These are phyloP conservation scores for Stemphylium beticola DNA, from an alignment of 2,329 filamentous ascomycete species.

Conservation along the genomic window DNA sequence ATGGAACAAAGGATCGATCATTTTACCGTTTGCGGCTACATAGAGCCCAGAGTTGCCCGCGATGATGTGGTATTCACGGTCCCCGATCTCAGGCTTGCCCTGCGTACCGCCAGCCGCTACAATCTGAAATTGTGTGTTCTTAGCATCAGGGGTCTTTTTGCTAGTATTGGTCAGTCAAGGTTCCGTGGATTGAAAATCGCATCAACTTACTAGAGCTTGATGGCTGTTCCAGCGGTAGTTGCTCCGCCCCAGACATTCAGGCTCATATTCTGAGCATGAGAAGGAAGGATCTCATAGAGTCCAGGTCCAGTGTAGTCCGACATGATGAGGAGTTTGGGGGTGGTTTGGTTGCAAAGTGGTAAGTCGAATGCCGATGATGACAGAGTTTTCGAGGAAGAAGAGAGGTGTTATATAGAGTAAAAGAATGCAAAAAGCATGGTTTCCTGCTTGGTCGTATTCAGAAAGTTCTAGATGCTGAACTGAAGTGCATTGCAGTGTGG, in stretches of 20 bases:
- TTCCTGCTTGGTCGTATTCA: too few relatives aligned
- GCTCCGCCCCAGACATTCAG: not conserved
- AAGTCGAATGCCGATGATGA: too few relatives aligned
- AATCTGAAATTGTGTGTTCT: slow-evolving; percentile 3
- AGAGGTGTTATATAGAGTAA: too few relatives aligned
- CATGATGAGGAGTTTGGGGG: not conserved
- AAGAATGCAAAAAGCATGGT: too few relatives aligned
- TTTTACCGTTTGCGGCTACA: not conserved
- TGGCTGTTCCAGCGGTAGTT: not conserved
- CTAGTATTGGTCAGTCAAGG: not conserved
- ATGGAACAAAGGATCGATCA: not conserved
- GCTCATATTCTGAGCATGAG: not conserved
- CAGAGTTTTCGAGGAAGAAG: too few relatives aligned
- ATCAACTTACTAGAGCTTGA: slow-evolving; percentile 2
- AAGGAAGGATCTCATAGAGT: slow-evolving; percentile 1
- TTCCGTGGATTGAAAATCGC: too few relatives aligned
- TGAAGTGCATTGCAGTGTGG: too few relatives aligned
- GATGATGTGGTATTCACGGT: slow-evolving; percentile 11
- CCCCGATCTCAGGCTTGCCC: not conserved
- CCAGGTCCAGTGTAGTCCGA: slow-evolving; percentile 8
- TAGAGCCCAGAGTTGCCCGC: slow-evolving; percentile 4
- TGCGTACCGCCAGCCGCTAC: not conserved
- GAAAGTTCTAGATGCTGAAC: too few relatives aligned
- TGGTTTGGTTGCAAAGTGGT: too few relatives aligned
- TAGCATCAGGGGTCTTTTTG: not conserved